Evolutionary conservation across 2,329 filamentous ascomycete species (phyloP), one percentile per base, ranked within the genome.

Genomic region (Aspergillus niger): DNA sequence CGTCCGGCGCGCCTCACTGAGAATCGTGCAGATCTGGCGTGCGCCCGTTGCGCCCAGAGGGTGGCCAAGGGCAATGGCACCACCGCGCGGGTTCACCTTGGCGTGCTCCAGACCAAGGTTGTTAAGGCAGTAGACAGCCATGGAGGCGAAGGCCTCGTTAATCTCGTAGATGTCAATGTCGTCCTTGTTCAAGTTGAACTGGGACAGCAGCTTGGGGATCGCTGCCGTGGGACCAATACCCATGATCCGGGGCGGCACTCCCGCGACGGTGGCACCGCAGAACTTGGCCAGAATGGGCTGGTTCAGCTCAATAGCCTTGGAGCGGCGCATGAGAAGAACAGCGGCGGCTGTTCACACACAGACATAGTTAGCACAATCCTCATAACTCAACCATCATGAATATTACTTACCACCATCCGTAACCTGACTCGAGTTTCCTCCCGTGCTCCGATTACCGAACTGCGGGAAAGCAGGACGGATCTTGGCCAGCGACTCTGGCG

Each of bases 91-190:
- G 79, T 98, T 98, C n/a, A 98, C 89, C 79, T 86, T 89, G 17
- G 86, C 86, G 55, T 86, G 80, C 64, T 88, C 84, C 76, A 87
- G 57, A 72, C 86, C 70, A 8, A 82, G 71, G 77, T 94, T 86
- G 70, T 92, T 84, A 58, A 90, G 80, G 80, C 92, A 97, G 85
- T 97, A 98, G 30, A 97, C 93, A 1, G 92, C 93, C 95, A 98
- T 98, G 55, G 91, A 95, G 22, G 93, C 94, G 72, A 99, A 99
- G 1, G 95, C 95, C 84, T 99, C 95, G 82, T 99, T 99, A 74
- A 99, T 80, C 84, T 98, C 95, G 69, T 94, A 83, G 38, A 98
- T 85, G 73, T 99, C 95, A 63, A 95, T 86, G 70, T 98, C 95
- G 61, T 89, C 85, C 57, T 96, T 81, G 24, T 84, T 86, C 63